These are phyloP conservation scores for Aechmea fasciata DNA, from an alignment of 176 grass and related monocot species.

Conservation along the genomic window DNA sequence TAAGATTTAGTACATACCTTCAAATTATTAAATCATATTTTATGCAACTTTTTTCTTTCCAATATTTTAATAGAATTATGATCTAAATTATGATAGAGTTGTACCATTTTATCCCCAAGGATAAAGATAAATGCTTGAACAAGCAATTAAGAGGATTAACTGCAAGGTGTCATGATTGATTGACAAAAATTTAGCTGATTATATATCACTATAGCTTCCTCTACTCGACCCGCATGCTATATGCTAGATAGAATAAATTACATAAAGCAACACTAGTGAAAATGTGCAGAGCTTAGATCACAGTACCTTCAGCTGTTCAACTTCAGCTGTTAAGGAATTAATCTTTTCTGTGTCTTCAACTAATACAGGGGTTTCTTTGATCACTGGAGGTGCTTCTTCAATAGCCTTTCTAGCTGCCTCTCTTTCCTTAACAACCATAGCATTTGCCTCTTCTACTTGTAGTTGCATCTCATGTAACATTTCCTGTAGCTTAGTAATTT, in stretches of 20 bases:
- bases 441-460: conserved; percentile 79
- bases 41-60: not conserved
- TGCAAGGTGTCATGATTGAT: too few species aligned
- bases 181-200: too few species aligned
- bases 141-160: too few species aligned
- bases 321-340: conserved; percentile 58
- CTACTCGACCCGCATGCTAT: not conserved
- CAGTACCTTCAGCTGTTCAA: conserved; percentile 68
- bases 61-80: not conserved
- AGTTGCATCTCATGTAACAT: conserved; percentile 57
- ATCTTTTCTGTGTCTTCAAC: conserved; percentile 84
- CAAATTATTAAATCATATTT: not conserved
- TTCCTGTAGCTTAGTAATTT: conserved; percentile 75
- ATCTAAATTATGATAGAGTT: too few species aligned
- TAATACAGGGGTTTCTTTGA: conserved; percentile 80
- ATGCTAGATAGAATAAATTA: not conserved
- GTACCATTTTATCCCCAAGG: too few species aligned
- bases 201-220: not conserved
- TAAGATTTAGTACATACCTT: not conserved
- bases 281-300: conserved; percentile 18
- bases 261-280: not conserved
- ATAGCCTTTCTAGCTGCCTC: conserved; percentile 93
- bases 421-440: conserved; percentile 59
- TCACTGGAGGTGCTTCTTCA: conserved; percentile 91
- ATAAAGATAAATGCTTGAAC: too few species aligned